These are phyloP conservation scores for Trichosporon faecale DNA, from an alignment of 1,284 basidiomycete genomes.

Conservation along the genomic window DNA sequence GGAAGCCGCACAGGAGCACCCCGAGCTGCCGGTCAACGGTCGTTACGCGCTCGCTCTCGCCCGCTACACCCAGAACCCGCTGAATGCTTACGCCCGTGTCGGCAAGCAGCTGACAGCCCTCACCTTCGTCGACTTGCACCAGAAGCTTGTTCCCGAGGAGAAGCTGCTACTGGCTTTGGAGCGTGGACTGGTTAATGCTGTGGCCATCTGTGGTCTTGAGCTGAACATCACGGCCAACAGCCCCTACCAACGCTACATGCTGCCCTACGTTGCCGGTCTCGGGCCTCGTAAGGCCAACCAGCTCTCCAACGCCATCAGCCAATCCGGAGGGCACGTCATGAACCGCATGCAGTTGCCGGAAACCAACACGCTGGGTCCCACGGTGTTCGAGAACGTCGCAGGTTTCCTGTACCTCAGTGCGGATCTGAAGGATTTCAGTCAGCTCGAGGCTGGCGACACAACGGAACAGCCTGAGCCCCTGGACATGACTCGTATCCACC, in stretches of 20 bases:
- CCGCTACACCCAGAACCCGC: conserved; percentile 86
- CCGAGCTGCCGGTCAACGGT: conserved; percentile 71
- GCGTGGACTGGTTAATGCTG: conserved; percentile 79
- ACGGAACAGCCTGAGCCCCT: conserved; percentile 76
- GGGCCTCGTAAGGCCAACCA: conserved; percentile 92
- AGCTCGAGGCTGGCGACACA: conserved; percentile 56
- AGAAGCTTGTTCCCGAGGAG: conserved; percentile 71
- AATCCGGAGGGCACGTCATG: conserved; percentile 65
- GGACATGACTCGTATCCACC: conserved; percentile 94
- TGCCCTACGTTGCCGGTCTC: conserved; percentile 89
- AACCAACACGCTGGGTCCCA: conserved; percentile 68
- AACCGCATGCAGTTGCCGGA: conserved; percentile 84
- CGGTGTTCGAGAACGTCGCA: conserved; percentile 84
- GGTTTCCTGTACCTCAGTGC: conserved; percentile 83
- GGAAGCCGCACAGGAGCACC: conserved; percentile 82
- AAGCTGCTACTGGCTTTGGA: conserved; percentile 80
- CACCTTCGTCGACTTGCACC: conserved; percentile 75
- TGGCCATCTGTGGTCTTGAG: conserved; percentile 91
- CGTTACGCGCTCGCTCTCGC: conserved; percentile 94
- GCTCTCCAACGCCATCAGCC: conserved; percentile 74
- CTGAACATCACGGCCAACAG: conserved; percentile 88
- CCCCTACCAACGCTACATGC: conserved; percentile 77
- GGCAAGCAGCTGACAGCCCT: conserved; percentile 77
- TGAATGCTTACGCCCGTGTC: conserved; percentile 88
- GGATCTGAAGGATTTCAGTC: conserved; percentile 59